Conservation (phyloP, 495 filamentous ascomycete genomes). For the Xylaria flabelliformis region DNA sequence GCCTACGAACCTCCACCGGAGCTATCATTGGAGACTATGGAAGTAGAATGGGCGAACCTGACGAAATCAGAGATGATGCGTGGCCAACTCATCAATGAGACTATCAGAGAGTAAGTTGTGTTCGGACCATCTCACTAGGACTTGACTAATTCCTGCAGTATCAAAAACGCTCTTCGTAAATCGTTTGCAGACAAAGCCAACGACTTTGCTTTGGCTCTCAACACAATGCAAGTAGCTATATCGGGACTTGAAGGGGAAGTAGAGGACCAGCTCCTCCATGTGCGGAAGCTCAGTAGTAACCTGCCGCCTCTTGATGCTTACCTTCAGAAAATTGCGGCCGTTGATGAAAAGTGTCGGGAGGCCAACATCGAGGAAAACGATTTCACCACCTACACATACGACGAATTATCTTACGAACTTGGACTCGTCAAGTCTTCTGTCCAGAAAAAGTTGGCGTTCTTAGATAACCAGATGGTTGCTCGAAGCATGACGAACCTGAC, state of each 20-base stretch:
- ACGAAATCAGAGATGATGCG: slow-evolving; percentile 82
- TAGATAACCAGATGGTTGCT: slow-evolving; percentile 96
- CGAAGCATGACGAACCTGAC: slow-evolving; percentile 99
- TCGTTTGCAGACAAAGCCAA: slow-evolving; percentile 97
- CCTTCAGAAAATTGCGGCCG: slow-evolving; percentile 77
- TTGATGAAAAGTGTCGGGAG: slow-evolving; percentile 89
- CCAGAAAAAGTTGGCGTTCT: slow-evolving; percentile 91
- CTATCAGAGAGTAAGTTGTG: slow-evolving; percentile 79
- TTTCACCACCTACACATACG: slow-evolving; percentile 96
- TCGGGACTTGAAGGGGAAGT: slow-evolving; percentile 94
- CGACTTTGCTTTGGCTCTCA: slow-evolving; percentile 91
- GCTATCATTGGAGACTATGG: slow-evolving; percentile 77
- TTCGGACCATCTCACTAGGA: not conserved
- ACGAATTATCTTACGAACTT: slow-evolving; percentile 93
- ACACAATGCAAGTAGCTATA: slow-evolving; percentile 90
- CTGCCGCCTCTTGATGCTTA: slow-evolving; percentile 87
- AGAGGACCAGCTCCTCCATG: slow-evolving; percentile 89
- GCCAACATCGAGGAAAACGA: slow-evolving; percentile 99
- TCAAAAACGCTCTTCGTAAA: slow-evolving; percentile 91
- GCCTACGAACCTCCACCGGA: slow-evolving; percentile 89
- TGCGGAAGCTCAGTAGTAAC: slow-evolving; percentile 77
- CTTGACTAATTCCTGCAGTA: slow-evolving; percentile 54
- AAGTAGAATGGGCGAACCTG: slow-evolving; percentile 79
- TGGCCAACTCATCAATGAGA: slow-evolving; percentile 95
- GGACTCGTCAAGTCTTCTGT: slow-evolving; percentile 89